Percentiles rank a stretch among this genome's conserved stretches.
These are phyloP conservation scores for Leptographium lundbergii DNA, from an alignment of 2,329 filamentous ascomycete species.

Conservation along the genomic window DNA sequence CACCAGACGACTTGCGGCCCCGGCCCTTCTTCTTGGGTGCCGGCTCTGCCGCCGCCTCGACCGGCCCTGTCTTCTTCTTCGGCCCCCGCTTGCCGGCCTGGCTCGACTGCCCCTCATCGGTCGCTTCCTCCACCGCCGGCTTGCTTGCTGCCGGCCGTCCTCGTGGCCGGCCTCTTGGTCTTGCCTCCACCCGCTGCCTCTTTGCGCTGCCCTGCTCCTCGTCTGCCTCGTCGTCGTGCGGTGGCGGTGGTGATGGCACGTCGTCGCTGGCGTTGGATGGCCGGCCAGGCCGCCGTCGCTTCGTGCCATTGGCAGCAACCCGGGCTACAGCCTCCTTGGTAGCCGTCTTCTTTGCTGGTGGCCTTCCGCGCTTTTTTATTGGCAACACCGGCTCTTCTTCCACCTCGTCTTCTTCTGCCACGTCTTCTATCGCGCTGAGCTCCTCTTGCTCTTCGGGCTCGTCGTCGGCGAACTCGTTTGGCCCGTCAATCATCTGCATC, in stretches of 20 bases:
- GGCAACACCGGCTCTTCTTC: not conserved
- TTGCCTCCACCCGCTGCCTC: constrained; percentile 2
- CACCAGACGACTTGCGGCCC: constrained; percentile 27
- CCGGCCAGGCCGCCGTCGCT: constrained; percentile 5
- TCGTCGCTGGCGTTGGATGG: constrained; percentile 5
- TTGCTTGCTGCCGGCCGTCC: not conserved
- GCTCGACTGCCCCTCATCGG: not conserved
- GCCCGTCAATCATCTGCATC: constrained; percentile 25
- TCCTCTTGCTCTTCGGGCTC: constrained; percentile 14
- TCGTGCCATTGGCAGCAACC: not conserved
- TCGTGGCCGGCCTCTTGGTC: not conserved
- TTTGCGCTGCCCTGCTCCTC: constrained; percentile 8
- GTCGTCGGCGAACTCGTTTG: constrained; percentile 17
- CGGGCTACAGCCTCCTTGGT: not conserved
- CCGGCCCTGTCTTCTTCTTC: not conserved
- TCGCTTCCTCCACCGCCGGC: not conserved
- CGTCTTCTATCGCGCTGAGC: constrained; percentile 6
- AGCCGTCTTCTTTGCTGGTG: not conserved
- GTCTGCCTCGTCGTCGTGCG: constrained; percentile 12
- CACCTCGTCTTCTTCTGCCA: not conserved
- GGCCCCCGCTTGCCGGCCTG: not conserved
- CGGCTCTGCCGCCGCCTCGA: constrained; percentile 5
- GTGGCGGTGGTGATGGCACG: constrained; percentile 13
- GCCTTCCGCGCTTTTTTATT: not conserved
- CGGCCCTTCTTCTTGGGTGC: constrained; percentile 15